Percentiles rank a stretch among this genome's conserved stretches.
Evolutionary conservation across 768 basidiomycete genomes (phyloP).

Genomic region (Auricularia cornea): DNA sequence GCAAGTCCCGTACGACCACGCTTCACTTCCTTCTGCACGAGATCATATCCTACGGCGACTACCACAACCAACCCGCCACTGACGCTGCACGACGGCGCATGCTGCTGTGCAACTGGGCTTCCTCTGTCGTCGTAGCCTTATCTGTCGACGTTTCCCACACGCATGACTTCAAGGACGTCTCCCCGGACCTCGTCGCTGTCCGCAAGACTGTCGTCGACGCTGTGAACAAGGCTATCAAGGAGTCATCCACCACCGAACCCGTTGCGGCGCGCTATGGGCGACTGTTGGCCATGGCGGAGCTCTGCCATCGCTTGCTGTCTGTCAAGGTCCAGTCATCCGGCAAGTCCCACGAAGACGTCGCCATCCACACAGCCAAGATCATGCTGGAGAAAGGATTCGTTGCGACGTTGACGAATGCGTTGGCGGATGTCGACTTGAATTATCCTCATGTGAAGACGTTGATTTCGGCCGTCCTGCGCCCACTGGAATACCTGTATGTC

Average conservation of each 20-base stretch:
- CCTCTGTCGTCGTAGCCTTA: constrained; percentile 86
- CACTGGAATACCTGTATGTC: constrained; percentile 80
- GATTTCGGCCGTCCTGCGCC: constrained; percentile 80
- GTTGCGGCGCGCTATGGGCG: constrained; percentile 77
- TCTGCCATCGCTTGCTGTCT: constrained; percentile 81
- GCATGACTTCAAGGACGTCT: constrained; percentile 66
- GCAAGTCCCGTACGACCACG: constrained; percentile 55
- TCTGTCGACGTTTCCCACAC: constrained; percentile 73
- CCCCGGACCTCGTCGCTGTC: constrained; percentile 74
- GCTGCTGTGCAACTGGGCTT: constrained; percentile 73
- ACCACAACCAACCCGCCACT: constrained; percentile 51
- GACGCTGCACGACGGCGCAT: constrained; percentile 47
- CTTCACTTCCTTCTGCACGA: constrained; percentile 78
- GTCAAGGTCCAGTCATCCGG: constrained; percentile 54
- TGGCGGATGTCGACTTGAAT: constrained; percentile 91
- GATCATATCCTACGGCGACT: constrained; percentile 66
- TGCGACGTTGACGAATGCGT: constrained; percentile 72
- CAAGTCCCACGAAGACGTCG: constrained; percentile 60
- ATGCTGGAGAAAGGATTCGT: constrained; percentile 99
- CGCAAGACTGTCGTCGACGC: constrained; percentile 89
- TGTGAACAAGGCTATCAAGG: constrained; percentile 79
- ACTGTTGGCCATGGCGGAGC: constrained; percentile 74
- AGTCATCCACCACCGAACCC: constrained; percentile 48
- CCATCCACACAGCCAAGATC: constrained; percentile 88
- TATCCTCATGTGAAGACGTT: constrained; percentile 84